phyloP scores from a whole-genome alignment of 2,329 filamentous ascomycete genomes.

The Hymenoscyphus linearis region DNA sequence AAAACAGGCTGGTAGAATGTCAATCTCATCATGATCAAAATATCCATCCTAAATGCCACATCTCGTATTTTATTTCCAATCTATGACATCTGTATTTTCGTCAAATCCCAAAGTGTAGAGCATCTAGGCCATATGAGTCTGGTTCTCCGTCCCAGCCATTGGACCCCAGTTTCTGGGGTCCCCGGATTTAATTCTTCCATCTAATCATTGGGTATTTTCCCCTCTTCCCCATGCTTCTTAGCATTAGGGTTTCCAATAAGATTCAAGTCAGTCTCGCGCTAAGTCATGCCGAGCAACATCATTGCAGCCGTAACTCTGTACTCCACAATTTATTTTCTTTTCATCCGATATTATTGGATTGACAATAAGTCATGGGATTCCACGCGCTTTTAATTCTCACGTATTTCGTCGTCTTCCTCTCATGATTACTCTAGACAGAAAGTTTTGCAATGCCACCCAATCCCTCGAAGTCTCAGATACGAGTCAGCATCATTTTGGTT shows the following conservation, averaged over 20 bases:
- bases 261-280: neutral
- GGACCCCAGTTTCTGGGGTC: neutral
- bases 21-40: neutral
- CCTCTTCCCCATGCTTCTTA: neutral
- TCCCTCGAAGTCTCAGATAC: neutral
- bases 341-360: neutral
- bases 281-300: neutral
- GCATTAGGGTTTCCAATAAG: neutral
- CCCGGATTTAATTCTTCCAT: neutral
- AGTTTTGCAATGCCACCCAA: neutral
- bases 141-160: neutral
- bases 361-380: neutral
- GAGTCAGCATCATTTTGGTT: neutral
- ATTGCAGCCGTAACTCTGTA: neutral
- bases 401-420: neutral
- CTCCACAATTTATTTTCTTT: neutral
- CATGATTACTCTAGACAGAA: neutral
- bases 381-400: neutral
- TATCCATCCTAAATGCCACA: neutral
- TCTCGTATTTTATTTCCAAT: neutral
- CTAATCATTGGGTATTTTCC: neutral
- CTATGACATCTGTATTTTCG: neutral
- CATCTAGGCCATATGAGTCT: neutral
- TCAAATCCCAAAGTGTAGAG: neutral
- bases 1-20: conserved; percentile 15